A percentile compares a stretch with the other conserved stretches of the same genome.
These are phyloP conservation scores for Cicer bijugum DNA, from an alignment of 306 rosid species.

Conservation along the genomic window DNA sequence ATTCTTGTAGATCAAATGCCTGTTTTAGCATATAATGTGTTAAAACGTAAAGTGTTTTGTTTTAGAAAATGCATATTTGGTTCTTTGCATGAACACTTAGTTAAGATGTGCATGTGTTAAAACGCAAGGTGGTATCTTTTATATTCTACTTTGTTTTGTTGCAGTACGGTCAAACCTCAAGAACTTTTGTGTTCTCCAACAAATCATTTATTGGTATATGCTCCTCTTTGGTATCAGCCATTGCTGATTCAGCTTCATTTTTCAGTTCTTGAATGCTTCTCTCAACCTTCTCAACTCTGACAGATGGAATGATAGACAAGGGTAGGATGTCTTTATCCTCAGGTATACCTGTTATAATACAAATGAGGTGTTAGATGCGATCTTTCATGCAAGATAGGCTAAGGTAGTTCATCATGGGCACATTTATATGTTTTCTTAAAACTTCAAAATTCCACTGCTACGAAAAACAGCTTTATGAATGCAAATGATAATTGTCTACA, in stretches of 20 bases:
- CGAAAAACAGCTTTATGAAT: background rate
- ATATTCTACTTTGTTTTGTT: background rate
- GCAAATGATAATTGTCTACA: background rate
- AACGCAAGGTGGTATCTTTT: background rate
- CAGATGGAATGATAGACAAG: background rate
- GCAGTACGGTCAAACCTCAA: background rate
- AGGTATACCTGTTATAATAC: slow-evolving; percentile 20
- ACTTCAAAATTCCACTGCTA: background rate
- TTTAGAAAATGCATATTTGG: no score
- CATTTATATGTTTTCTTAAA: no score
- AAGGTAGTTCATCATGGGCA: no score
- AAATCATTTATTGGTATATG: slow-evolving; percentile 14
- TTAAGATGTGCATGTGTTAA: background rate
- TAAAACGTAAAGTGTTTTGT: no score
- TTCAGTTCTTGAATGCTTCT: slow-evolving; percentile 36
- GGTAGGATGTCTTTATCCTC: background rate
- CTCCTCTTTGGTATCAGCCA: slow-evolving; percentile 22
- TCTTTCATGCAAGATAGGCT: no score
- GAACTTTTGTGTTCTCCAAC: background rate
- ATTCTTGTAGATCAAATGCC: slow-evolving; percentile 28
- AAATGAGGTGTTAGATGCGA: no score
- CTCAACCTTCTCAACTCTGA: slow-evolving; percentile 10
- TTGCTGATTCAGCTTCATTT: slow-evolving; percentile 39
- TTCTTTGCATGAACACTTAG: no score
- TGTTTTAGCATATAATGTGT: slow-evolving; percentile 25